A percentile compares a stretch with the other conserved stretches of the same genome.
These are phyloP conservation scores for Plasmodium billcollinsi DNA, from an alignment of 169 alveolate genomes.

Conservation along the genomic window DNA sequence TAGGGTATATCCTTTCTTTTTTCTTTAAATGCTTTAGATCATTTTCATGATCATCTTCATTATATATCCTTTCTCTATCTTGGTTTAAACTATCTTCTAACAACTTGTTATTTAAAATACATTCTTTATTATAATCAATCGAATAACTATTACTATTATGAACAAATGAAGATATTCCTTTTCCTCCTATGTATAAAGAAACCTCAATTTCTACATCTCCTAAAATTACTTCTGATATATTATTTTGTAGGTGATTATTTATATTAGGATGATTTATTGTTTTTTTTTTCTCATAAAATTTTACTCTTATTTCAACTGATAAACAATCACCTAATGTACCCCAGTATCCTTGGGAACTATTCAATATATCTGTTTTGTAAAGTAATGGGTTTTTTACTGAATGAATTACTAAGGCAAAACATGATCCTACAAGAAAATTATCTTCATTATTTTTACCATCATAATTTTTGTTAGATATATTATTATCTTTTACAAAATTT, in stretches of 20 bases:
- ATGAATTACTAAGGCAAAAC: constrained; percentile 76
- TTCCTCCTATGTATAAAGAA: constrained; percentile 72
- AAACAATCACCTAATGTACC: constrained; percentile 75
- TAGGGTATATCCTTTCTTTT: constrained; percentile 9
- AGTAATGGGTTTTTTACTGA: constrained; percentile 72
- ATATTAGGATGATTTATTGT: neutral
- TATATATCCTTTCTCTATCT: constrained; percentile 6
- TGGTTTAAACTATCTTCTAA: constrained; percentile 42
- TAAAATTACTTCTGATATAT: constrained; percentile 23
- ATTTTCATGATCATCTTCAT: constrained; percentile 23
- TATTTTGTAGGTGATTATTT: constrained; percentile 2
- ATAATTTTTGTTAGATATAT: neutral
- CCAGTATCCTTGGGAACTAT: constrained; percentile 66
- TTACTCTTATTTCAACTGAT: constrained; percentile 76
- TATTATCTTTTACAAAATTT: neutral
- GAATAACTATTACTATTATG: constrained; percentile 69
- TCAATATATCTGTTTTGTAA: constrained; percentile 63
- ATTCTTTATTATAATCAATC: constrained; percentile 65
- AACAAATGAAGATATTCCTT: constrained; percentile 75
- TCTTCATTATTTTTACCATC: constrained; percentile 3
- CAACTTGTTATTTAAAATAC: constrained; percentile 47
- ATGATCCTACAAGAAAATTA: constrained; percentile 61
- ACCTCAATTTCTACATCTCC: constrained; percentile 77
- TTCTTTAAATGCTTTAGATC: constrained; percentile 39
- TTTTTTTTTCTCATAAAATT: constrained; percentile 53